Base-by-base conservation (phyloP, 1,139 yeast genomes). In the Sugiyamaella grinbergsii region DNA sequence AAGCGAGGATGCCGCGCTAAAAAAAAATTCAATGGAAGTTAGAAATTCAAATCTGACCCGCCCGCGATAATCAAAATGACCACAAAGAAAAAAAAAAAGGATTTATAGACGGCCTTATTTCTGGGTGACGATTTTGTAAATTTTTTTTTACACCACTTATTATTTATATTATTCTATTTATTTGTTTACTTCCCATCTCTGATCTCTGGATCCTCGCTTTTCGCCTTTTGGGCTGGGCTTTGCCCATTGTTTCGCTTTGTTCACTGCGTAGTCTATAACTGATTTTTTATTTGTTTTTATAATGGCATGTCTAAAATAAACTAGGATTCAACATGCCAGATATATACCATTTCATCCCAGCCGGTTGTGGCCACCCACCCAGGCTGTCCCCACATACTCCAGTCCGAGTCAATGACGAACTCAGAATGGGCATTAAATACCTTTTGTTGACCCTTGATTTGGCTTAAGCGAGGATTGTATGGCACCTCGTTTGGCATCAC, bases 361-460 rank as follows among this genome's bases (percentile, higher is more conserved):
- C 96, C 96, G 0, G 93, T 85, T 20, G 96, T 82, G 7, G 95
- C 95, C 16, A 85, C 91, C 89, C 95, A 91, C 0, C 97, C 98
- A 2, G 94, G 95, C 58, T 84, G 83, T 7, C 98, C 98, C 97
- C 98, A 93, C 50, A 93, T 71, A 59, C 95, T 85, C 84, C 96
- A 93, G 69, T 93, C 98, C 57, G 93, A 85, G n/a, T 95, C 97
- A 58, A 87, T 81, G 1, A 86, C 97, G 70, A 93, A 93, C 71
- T 93, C 98, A 34, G 81, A 77, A 69, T 93, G 98, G 43, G 70
- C 71, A 28, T 77, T 75, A 74, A 89, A 86, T n/a, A 79, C 76
- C 6, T 79, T 81, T 34, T 75, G 69, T 50, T 82, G 73, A 0
- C 82, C 80, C 43, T 72, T 74, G 29, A 71, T 70, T 34, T 70